phyloP scores from a whole-genome alignment of 192 early-diverging fungal species.

The Rhizophagus clarus region DNA sequence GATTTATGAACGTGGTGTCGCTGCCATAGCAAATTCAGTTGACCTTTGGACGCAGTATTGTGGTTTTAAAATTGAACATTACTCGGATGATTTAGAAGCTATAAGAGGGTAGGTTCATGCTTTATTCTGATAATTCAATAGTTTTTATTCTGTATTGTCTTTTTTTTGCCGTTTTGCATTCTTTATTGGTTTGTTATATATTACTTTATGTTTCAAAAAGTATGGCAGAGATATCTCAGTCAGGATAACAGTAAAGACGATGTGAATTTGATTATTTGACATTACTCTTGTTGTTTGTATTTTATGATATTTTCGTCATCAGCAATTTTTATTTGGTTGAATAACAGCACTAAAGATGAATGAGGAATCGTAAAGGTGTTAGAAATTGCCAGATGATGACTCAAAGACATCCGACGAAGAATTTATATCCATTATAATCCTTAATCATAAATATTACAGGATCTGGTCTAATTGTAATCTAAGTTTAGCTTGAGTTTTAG shows the following conservation, averaged over 20 bases:
- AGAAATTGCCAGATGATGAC: conserved; percentile 12
- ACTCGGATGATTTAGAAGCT: conserved; percentile 49
- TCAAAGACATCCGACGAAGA: conserved; percentile 18
- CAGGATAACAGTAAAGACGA: conserved; percentile 19
- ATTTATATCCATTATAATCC: background rate
- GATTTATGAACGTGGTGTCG: conserved; percentile 74
- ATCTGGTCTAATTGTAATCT: conserved; percentile 22
- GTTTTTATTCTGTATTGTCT: conserved; percentile 23
- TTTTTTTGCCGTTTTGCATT: conserved; percentile 22
- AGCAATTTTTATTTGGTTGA: conserved; percentile 34
- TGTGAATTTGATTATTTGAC: conserved; percentile 1
- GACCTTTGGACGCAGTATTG: conserved; percentile 77
- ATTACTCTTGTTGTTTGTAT: background rate
- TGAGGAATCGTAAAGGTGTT: background rate
- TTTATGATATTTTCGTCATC: conserved; percentile 27
- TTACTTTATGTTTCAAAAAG: conserved; percentile 19
- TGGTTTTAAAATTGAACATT: conserved; percentile 62
- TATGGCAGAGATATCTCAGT: conserved; percentile 12
- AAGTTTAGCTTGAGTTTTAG: conserved; percentile 37
- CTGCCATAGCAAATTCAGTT: conserved; percentile 65
- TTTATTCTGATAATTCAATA: background rate
- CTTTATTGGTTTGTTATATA: conserved; percentile 25
- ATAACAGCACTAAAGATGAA: conserved; percentile 17
- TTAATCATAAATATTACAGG: conserved; percentile 14
- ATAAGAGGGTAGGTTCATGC: conserved; percentile 62